phyloP scores from a whole-genome alignment of 2,329 filamentous ascomycete genomes.

The Aspergillus proliferans region DNA sequence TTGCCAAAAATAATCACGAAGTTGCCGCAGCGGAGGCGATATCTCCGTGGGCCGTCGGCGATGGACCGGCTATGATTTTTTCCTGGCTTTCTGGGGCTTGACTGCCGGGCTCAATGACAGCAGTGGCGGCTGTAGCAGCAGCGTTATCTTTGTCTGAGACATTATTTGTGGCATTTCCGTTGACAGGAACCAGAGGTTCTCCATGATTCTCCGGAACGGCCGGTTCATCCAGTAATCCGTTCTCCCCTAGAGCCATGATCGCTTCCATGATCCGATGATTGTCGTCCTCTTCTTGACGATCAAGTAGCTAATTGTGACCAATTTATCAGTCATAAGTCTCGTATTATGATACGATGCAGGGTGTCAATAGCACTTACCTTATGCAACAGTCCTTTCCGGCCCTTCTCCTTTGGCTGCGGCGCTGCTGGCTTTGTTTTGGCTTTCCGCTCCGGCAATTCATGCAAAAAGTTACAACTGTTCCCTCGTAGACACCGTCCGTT shows the following conservation, averaged over 20 bases:
- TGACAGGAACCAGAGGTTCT: not conserved
- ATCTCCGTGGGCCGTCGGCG: not conserved
- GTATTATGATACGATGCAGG: not conserved
- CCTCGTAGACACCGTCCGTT: conserved; percentile 39
- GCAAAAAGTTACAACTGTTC: conserved; percentile 36
- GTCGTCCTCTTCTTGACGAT: conserved; percentile 38
- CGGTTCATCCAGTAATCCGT: conserved; percentile 30
- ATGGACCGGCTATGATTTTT: not conserved
- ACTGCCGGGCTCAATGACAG: too few relatives aligned
- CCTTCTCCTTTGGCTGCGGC: conserved; percentile 16
- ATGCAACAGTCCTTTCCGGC: conserved; percentile 39
- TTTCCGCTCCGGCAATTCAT: conserved; percentile 29
- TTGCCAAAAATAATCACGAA: not conserved
- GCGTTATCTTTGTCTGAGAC: not conserved
- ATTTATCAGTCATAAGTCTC: conserved; percentile 2
- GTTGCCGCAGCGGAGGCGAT: not conserved
- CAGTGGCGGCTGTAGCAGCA: not conserved
- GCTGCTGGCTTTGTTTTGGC: conserved; percentile 19
- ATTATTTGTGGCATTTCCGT: not conserved
- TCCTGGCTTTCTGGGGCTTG: not conserved
- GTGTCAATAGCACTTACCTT: conserved; percentile 26
- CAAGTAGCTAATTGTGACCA: conserved; percentile 28
- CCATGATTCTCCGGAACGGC: not conserved
- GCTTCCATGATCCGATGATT: conserved; percentile 36
- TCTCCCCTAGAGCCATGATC: conserved; percentile 38